Percentiles rank a stretch among this genome's conserved stretches.
Conservation (phyloP, 2,329 filamentous ascomycete species). For the Balansia obtecta region DNA sequence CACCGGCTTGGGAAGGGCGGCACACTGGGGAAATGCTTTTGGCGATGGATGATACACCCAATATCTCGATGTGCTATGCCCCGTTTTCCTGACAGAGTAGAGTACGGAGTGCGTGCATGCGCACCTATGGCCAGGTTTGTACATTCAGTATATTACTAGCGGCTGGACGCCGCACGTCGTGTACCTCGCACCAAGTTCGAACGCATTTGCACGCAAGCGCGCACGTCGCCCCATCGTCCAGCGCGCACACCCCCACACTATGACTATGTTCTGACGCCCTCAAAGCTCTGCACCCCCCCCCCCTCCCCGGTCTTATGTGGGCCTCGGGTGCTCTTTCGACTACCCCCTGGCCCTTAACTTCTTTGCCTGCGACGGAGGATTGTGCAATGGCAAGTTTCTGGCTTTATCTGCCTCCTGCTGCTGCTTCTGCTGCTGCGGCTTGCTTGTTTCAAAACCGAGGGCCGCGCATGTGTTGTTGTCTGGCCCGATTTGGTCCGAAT, state of each 20-base stretch:
- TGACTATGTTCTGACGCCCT: neutral
- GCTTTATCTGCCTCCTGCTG: too few relatives aligned
- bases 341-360: neutral
- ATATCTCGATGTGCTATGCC: too few relatives aligned
- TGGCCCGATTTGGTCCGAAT: neutral
- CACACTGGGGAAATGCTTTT: too few relatives aligned
- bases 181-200: constrained; percentile 1
- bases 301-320: neutral
- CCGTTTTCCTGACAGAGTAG: too few relatives aligned
- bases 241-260: neutral
- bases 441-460: neutral
- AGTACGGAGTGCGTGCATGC: too few relatives aligned
- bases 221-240: neutral
- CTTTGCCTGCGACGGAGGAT: constrained; percentile 1
- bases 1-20: too few relatives aligned
- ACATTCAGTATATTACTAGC: constrained; percentile 1
- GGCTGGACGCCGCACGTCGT: constrained; percentile 6
- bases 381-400: neutral
- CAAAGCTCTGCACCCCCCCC: neutral
- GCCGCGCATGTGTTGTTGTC: neutral
- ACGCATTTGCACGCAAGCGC: neutral
- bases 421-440: neutral
- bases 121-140: neutral
- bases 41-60: too few relatives aligned
- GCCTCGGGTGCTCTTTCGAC: neutral